phyloP scores from a whole-genome alignment of 176 grass and related monocot species.

The Dendrocalamus sinicus region DNA sequence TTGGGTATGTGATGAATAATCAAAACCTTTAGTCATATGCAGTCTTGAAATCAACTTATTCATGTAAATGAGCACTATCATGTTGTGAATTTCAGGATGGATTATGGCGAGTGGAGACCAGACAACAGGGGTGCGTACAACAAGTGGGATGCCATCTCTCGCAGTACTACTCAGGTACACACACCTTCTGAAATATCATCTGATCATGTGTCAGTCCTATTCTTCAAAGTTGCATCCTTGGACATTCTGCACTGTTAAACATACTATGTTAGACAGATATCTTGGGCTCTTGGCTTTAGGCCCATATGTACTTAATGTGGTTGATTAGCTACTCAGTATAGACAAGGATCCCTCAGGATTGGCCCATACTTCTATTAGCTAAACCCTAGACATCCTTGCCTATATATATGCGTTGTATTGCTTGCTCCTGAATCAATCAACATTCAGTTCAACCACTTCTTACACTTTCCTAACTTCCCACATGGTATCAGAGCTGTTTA shows the following conservation, averaged over 20 bases:
- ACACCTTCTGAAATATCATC: neutral
- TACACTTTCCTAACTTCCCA: too few relatives aligned
- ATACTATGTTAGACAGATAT: too few relatives aligned
- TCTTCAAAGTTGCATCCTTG: neutral
- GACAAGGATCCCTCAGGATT: too few relatives aligned
- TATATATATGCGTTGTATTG: too few relatives aligned
- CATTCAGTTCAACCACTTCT: too few relatives aligned
- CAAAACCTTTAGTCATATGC: neutral
- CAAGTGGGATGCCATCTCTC: constrained; percentile 79
- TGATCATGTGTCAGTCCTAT: constrained; percentile 6
- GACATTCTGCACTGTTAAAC: constrained; percentile 30
- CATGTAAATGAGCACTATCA: constrained; percentile 1
- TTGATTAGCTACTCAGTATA: too few relatives aligned
- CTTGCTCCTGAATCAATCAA: too few relatives aligned
- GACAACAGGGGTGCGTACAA: constrained; percentile 64
- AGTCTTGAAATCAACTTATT: neutral
- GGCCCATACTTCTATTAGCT: too few relatives aligned
- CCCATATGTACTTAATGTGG: too few relatives aligned
- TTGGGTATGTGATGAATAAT: constrained; percentile 65
- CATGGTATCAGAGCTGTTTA: too few relatives aligned
- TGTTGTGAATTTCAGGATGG: constrained; percentile 67
- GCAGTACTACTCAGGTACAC: constrained; percentile 79
- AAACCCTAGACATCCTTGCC: too few relatives aligned
- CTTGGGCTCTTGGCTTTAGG: too few relatives aligned
- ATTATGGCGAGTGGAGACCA: constrained; percentile 82